Evolutionary conservation across 768 basidiomycete genomes (phyloP), one percentile per base, ranked within the genome.

Genomic region (Leccinum disarticulatum): DNA sequence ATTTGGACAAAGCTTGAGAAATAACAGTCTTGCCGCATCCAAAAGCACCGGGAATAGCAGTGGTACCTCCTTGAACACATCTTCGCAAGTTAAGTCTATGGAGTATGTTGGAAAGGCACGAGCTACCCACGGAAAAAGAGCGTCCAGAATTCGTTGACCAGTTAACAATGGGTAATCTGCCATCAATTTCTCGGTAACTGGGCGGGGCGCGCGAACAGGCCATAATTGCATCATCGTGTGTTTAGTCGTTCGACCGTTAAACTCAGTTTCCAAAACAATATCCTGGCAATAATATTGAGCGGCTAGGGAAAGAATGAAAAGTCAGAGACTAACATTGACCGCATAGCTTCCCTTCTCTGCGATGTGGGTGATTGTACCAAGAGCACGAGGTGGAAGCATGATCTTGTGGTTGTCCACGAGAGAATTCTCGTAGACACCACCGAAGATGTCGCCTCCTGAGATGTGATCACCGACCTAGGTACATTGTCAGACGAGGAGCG

Each of bases 11-110:
- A 19, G 96, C 96, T 78, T 98, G 92, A 28, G 95, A 98, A 69
- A 99, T 99, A 68, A 99, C 97, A 30, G 96, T 98, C 81, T 97
- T 97, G 68, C 94, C 94, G 70, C 95, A 98, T 70, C 97, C 97
- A 75, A 99, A 99, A 66, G 97, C 97, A 64, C 97, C 97, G 25
- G 97, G 97, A 77, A 98, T 99, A 61, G 94, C 93, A 2, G 94
- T 97, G 11, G 94, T 97, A 47, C 94, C 94, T 58, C 94, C 94
- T 79, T 97, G 94, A 0, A 97, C 94, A 72, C 93, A 96, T n/a
- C 89, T 91, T 65, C 3, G 35, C 6, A 46, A 4, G 55, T 41
- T 63, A n/a, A 57, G 60, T 35, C 48, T 28, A 54, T 36, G 27
- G 49, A 36, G 57, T 2, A 15, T 14, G 3, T 28, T 27, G 48